Percentiles rank a stretch among this genome's conserved stretches.
These are phyloP conservation scores for Fusarium irregulare DNA, from an alignment of 2,329 filamentous ascomycete genomes.

Conservation along the genomic window DNA sequence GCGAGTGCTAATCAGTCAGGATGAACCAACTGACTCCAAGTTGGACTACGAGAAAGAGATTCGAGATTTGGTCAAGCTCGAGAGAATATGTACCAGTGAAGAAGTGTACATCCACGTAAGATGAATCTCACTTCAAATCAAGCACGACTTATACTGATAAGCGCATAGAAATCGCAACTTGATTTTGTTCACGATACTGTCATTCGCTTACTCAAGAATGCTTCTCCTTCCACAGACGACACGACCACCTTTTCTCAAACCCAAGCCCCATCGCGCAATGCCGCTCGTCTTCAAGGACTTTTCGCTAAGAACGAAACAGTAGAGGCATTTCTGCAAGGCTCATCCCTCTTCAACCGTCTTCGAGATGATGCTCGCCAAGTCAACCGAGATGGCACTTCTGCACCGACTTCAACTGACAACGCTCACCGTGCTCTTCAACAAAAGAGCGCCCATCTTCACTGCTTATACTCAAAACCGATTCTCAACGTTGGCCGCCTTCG, in stretches of 20 bases:
- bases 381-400: conserved; percentile 47
- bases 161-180: conserved; percentile 55
- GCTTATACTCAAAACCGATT: conserved; percentile 73
- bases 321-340: conserved; percentile 71
- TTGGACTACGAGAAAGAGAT: conserved; percentile 59
- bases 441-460: conserved; percentile 76
- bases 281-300: conserved; percentile 56
- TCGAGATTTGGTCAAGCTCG: conserved; percentile 57
- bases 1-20: conserved; percentile 39
- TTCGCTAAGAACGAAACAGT: conserved; percentile 63
- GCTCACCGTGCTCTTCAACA: conserved; percentile 59
- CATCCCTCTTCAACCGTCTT: conserved; percentile 70
- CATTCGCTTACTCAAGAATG: conserved; percentile 58
- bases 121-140: not conserved
- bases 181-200: conserved; percentile 61
- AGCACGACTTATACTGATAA: not conserved
- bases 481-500: conserved; percentile 53
- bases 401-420: conserved; percentile 12
- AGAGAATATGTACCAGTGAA: conserved; percentile 54
- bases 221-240: conserved; percentile 50
- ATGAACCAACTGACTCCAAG: conserved; percentile 49
- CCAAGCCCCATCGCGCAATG: conserved; percentile 60
- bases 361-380: conserved; percentile 52
- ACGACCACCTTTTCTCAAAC: conserved; percentile 48
- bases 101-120: conserved; percentile 55